These are phyloP conservation scores for Phaeosphaeria sp. DNA, from an alignment of 2,329 filamentous ascomycete species.

Conservation along the genomic window DNA sequence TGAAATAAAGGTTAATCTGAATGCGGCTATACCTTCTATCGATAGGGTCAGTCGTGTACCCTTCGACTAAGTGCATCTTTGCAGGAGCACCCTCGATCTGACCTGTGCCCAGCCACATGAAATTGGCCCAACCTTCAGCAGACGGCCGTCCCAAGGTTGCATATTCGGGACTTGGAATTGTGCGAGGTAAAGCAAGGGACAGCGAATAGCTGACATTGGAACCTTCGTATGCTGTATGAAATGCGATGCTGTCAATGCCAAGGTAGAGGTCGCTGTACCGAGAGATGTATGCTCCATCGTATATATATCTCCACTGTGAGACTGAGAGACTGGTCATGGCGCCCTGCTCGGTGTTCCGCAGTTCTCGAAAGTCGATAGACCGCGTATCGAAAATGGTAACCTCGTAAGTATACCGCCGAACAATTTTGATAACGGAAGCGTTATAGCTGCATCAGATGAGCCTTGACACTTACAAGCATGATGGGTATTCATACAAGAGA, in stretches of 20 bases:
- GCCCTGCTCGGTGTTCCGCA: no score
- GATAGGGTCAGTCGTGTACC: not conserved
- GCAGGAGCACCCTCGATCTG: not conserved
- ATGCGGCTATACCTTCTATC: conserved; percentile 14
- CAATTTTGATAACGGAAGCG: not conserved
- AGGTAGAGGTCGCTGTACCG: not conserved
- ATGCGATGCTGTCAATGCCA: not conserved
- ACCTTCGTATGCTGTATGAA: not conserved
- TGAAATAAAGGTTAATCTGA: conserved; percentile 21
- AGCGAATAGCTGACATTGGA: not conserved
- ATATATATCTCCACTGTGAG: not conserved
- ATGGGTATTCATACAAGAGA: conserved; percentile 36
- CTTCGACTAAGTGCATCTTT: not conserved
- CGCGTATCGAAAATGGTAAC: not conserved
- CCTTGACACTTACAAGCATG: not conserved
- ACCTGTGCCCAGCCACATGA: not conserved
- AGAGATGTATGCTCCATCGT: not conserved
- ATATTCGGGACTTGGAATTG: not conserved
- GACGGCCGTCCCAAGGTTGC: not conserved
- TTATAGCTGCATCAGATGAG: not conserved
- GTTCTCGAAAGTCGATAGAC: no score
- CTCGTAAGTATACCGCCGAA: not conserved
- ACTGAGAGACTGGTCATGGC: no score
- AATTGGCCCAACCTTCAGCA: not conserved
- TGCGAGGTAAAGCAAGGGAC: not conserved